Evolutionary conservation across 179 eudicot species (phyloP).

Genomic region (Silene vulgaris): DNA sequence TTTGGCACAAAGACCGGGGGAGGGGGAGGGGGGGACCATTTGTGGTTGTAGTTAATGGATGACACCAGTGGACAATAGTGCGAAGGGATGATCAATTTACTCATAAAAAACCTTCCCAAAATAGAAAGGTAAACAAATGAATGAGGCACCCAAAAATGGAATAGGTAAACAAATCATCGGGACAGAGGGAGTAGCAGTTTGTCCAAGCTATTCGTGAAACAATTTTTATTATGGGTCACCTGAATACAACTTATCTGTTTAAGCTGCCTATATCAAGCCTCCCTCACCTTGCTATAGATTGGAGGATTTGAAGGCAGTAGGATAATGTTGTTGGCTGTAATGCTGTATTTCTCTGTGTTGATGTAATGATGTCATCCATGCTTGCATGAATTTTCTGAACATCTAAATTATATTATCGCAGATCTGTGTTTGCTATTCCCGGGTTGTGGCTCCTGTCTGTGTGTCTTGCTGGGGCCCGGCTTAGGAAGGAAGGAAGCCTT

Average conservation of each 20-base stretch:
- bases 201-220: neutral
- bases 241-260: neutral
- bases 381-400: neutral
- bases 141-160: too few relatives aligned
- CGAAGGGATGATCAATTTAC: too few relatives aligned
- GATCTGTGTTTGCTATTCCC: conserved; percentile 72
- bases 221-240: neutral
- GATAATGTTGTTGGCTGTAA: neutral
- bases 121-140: too few relatives aligned
- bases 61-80: too few relatives aligned
- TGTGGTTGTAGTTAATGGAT: too few relatives aligned
- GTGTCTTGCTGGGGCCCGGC: conserved; percentile 61
- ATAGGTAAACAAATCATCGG: too few relatives aligned
- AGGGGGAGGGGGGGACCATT: too few relatives aligned
- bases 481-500: conserved; percentile 71
- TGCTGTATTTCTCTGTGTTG: neutral
- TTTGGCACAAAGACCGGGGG: too few relatives aligned
- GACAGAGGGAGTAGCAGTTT: too few relatives aligned
- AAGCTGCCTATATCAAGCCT: neutral
- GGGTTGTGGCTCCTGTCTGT: conserved; percentile 77
- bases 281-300: neutral
- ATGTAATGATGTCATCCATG: neutral
- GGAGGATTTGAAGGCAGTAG: neutral
- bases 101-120: too few relatives aligned
- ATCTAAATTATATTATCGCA: conserved; percentile 24